These are phyloP conservation scores for Cladosporium sphaerospermum DNA, from an alignment of 2,329 filamentous ascomycete species.

Conservation along the genomic window DNA sequence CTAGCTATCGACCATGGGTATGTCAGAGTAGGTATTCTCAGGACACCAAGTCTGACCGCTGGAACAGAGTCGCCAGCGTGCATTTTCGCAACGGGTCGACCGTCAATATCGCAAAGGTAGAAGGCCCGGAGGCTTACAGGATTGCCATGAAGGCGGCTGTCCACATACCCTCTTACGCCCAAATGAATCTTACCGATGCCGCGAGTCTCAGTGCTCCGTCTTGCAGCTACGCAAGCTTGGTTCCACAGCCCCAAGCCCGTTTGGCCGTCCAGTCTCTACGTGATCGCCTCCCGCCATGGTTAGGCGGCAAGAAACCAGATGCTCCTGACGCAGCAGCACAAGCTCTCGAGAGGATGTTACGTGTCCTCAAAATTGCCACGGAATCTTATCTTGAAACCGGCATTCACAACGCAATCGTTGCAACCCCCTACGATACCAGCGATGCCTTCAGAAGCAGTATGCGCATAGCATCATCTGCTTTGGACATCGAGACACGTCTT, in stretches of 20 bases:
- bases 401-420: neutral
- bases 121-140: neutral
- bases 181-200: neutral
- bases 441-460: neutral
- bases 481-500: neutral
- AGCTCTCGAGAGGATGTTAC: neutral
- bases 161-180: neutral
- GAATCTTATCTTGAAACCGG: neutral
- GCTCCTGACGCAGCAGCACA: neutral
- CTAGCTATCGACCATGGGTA: neutral
- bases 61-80: neutral
- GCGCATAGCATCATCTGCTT: neutral
- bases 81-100: neutral
- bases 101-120: constrained; percentile 1
- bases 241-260: too few relatives aligned
- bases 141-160: neutral
- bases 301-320: neutral
- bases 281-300: neutral
- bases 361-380: neutral
- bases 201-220: neutral
- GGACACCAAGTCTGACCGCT: neutral
- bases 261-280: neutral
- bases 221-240: neutral
- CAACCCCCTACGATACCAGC: neutral
- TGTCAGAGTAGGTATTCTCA: neutral